phyloP scores from a whole-genome alignment of 768 basidiomycete species.

The Auricularia sp. region DNA sequence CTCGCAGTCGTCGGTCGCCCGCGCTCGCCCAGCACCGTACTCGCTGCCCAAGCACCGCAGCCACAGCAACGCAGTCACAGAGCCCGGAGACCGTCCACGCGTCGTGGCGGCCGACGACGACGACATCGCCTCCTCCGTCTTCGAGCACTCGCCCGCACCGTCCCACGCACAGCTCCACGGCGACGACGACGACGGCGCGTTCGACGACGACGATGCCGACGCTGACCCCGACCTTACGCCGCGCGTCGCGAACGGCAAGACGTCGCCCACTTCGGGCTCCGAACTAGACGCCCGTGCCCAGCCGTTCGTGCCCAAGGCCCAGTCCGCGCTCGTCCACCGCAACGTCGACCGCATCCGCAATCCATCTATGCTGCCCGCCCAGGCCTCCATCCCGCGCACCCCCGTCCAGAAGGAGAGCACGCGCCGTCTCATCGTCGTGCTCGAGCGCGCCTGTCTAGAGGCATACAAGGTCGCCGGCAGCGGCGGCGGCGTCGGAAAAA shows the following conservation, averaged over 20 bases:
- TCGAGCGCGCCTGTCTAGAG: slow-evolving; percentile 93
- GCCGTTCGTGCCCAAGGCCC: neutral
- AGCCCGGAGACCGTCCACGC: neutral
- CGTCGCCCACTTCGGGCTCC: neutral
- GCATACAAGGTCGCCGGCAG: slow-evolving; percentile 76
- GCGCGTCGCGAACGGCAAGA: neutral
- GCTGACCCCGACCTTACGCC: neutral
- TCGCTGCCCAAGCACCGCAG: neutral
- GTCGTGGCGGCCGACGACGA: neutral
- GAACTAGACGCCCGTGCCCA: neutral
- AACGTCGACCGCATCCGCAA: slow-evolving; percentile 8
- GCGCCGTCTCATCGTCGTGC: slow-evolving; percentile 73
- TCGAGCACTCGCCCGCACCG: neutral
- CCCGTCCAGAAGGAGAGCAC: slow-evolving; percentile 30
- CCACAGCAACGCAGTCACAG: neutral
- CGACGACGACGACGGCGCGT: neutral
- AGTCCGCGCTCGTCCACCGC: neutral
- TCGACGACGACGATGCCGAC: neutral
- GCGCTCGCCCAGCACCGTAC: neutral
- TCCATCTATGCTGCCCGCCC: slow-evolving; percentile 23
- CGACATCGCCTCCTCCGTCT: neutral
- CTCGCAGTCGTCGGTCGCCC: neutral
- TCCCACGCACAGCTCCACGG: neutral
- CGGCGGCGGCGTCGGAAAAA: slow-evolving; percentile 29
- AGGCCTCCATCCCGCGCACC: slow-evolving; percentile 27